Conservation (phyloP, 2,329 filamentous ascomycete species). For the Cordyceps militaris region DNA sequence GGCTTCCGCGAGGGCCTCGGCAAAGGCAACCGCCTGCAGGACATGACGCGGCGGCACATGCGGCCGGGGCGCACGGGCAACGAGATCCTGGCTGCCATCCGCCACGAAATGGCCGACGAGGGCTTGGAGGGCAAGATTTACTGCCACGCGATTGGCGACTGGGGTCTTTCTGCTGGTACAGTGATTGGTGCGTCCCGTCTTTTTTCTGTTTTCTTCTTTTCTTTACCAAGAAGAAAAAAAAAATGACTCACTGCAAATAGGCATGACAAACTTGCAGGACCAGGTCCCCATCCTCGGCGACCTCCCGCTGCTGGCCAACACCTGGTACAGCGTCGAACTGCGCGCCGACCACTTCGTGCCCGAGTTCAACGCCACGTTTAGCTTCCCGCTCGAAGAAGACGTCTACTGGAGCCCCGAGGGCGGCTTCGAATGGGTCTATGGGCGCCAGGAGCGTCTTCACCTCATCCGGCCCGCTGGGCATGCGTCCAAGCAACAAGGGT, state of each 20-base stretch:
- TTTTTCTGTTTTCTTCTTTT: background rate
- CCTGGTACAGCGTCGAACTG: slow-evolving; percentile 46
- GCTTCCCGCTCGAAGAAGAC: slow-evolving; percentile 44
- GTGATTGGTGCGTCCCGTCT: slow-evolving; percentile 33
- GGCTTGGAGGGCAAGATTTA: slow-evolving; percentile 42
- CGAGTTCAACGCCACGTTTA: slow-evolving; percentile 35
- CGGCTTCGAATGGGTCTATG: slow-evolving; percentile 43
- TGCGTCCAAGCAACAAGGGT: background rate
- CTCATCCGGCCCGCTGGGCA: slow-evolving; percentile 21
- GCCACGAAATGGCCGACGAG: slow-evolving; percentile 34
- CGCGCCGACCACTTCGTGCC: slow-evolving; percentile 39
- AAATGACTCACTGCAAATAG: slow-evolving; percentile 19
- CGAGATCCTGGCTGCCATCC: slow-evolving; percentile 33
- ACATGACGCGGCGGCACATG: slow-evolving; percentile 39
- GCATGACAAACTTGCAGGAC: slow-evolving; percentile 44
- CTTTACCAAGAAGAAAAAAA: too few relatives aligned
- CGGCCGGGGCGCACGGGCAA: slow-evolving; percentile 37
- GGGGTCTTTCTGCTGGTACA: slow-evolving; percentile 42
- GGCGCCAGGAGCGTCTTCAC: slow-evolving; percentile 39
- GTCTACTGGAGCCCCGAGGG: slow-evolving; percentile 37
- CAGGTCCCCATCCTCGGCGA: slow-evolving; percentile 41
- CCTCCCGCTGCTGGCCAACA: slow-evolving; percentile 36
- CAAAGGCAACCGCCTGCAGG: slow-evolving; percentile 41
- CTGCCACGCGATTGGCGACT: slow-evolving; percentile 43
- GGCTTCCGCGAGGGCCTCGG: slow-evolving; percentile 35